Evolutionary conservation across 768 basidiomycete genomes (phyloP), one percentile per base, ranked within the genome.

Genomic region (Pulveroboletus ravenelii): DNA sequence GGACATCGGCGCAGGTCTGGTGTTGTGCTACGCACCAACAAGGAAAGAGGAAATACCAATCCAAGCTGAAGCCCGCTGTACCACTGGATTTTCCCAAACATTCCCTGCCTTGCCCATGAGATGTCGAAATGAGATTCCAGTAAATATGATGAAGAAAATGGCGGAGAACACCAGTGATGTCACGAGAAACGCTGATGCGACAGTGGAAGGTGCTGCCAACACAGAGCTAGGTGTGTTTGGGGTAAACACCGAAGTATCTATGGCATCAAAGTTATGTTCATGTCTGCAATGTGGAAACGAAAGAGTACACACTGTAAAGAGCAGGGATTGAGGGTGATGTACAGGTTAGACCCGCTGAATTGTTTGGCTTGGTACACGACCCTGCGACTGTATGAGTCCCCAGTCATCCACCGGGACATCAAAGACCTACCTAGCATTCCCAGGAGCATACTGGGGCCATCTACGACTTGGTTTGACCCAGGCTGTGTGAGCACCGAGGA

Each of bases 21-120:
- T 6, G 8, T 10, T 34, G n/a, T 13, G 37, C 30, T 10, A 62
- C 72, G 30, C 52, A 82, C 87, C 87, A 40, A 85, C 76, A 59
- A 89, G 70, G 65, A 88, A 89, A n/a, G 85, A 84, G 51, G 84
- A 72, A 41, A 89, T 74, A 5, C 88, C 88, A 53, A 88, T 73
- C 85, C 87, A 89, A 13, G 86, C 84, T 10, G 82, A 81, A 15
- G 69, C 54, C 18, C 76, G 75, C 51, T 86, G 84, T 12, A 85
- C 56, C 31, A 73, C 51, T 0, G 85, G 84, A 30, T 73, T 81
- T 37, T 82, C 81, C 52, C 87, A 71, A 3, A 66, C 39, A 3
- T 67, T 70, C 25, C 76, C 68, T 31, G 78, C 55, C 63, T 77
- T 81, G 12, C 72, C 78, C 73, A 89, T 77, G 48, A 81, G 77